phyloP scores from a whole-genome alignment of 2,329 filamentous ascomycete genomes.

The Alternaria dauci region DNA sequence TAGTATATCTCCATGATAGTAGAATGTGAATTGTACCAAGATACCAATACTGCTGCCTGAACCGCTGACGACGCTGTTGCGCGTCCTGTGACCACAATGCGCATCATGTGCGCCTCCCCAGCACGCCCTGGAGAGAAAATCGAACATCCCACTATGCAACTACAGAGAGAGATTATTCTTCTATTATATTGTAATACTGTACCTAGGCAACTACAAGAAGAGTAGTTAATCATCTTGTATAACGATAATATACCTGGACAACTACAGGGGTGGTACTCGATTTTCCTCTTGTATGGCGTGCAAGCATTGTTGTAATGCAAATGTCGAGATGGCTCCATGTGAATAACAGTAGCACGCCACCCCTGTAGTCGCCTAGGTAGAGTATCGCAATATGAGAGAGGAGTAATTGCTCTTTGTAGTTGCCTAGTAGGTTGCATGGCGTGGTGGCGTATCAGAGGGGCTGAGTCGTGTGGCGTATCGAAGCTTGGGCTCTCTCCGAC shows the following conservation, averaged over 20 bases:
- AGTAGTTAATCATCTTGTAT: too few species aligned
- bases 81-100: slow-evolving; percentile 36
- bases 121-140: not conserved
- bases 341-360: not conserved
- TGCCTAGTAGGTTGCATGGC: too few species aligned
- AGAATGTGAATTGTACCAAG: slow-evolving; percentile 41
- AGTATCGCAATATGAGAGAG: too few species aligned
- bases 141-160: too few species aligned
- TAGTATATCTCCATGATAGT: slow-evolving; percentile 32
- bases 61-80: slow-evolving; percentile 46
- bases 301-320: not conserved
- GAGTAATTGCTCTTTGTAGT: too few species aligned
- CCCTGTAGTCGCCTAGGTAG: too few species aligned
- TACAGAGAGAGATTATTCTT: too few species aligned
- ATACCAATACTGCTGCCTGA: slow-evolving; percentile 44
- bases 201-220: too few species aligned
- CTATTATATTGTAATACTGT: too few species aligned
- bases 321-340: not conserved
- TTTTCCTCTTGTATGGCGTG: too few species aligned
- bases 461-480: slow-evolving; percentile 18
- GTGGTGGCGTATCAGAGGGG: not conserved
- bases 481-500: slow-evolving; percentile 24
- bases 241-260: too few species aligned
- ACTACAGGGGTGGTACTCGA: too few species aligned
- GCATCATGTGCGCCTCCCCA: slow-evolving; percentile 24